Evolutionary conservation across 176 grass and related monocot genomes (phyloP).

Genomic region (Oryza glaberrima): DNA sequence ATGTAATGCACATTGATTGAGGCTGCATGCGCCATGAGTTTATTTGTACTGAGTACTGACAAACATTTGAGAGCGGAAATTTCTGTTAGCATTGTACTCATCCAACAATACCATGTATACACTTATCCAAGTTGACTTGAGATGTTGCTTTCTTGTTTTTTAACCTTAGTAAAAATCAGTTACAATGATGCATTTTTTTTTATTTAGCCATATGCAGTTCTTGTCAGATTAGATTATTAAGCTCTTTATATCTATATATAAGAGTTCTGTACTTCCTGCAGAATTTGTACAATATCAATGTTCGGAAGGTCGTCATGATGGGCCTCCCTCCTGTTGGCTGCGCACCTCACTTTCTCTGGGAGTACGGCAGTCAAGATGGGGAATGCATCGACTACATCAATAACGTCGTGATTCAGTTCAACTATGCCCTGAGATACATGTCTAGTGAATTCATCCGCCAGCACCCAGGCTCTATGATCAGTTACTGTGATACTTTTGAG

Average conservation of each 20-base stretch:
- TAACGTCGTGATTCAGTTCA: conserved; percentile 70
- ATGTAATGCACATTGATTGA: not conserved
- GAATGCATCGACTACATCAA: conserved; percentile 77
- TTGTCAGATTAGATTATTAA: not conserved
- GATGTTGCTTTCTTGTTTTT: not conserved
- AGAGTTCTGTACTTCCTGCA: conserved; percentile 16
- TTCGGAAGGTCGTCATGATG: conserved; percentile 67
- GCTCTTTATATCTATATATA: not conserved
- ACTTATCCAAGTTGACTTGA: not conserved
- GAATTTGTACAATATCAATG: conserved; percentile 81
- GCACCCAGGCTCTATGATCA: conserved; percentile 60
- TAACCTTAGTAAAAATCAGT: not conserved
- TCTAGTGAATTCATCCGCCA: conserved; percentile 63
- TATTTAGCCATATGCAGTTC: not conserved
- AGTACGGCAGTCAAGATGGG: conserved; percentile 67
- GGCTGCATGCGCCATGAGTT: not conserved
- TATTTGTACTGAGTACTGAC: not conserved
- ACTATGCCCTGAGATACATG: conserved; percentile 71
- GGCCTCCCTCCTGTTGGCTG: conserved; percentile 78
- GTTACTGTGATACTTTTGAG: conserved; percentile 76
- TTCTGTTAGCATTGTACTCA: not conserved
- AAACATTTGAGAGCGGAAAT: not conserved
- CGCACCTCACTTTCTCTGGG: conserved; percentile 78
- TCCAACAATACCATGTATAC: not conserved
- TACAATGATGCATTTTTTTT: not conserved